Conservation (phyloP, 2,329 filamentous ascomycete species). For the Hymenoscyphus infarciens region DNA sequence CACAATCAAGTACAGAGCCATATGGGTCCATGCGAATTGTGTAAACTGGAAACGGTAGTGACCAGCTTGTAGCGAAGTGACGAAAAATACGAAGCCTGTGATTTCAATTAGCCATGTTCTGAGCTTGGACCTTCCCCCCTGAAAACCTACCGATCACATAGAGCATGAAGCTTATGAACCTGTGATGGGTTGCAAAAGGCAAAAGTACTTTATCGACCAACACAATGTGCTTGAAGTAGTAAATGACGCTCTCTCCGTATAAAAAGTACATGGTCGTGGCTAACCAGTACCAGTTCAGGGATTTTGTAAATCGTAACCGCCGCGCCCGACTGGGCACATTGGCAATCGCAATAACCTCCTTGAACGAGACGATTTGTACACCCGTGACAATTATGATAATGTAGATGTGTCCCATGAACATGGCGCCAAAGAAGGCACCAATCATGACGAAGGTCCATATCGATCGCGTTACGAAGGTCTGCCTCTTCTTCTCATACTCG, state of each 20-base stretch:
- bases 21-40: conserved; percentile 98
- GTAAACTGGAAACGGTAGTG: conserved; percentile 99
- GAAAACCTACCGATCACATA: conserved; percentile 81
- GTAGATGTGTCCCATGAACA: conserved; percentile 97
- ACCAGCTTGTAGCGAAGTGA: conserved; percentile 87
- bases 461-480: conserved; percentile 92
- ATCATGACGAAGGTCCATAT: conserved; percentile 99
- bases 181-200: conserved; percentile 92
- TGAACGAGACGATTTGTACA: conserved; percentile 95
- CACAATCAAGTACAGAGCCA: conserved; percentile 96
- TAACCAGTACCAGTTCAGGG: conserved; percentile 98
- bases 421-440: conserved; percentile 79
- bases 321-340: conserved; percentile 90
- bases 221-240: conserved; percentile 99
- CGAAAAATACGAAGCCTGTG: conserved; percentile 94
- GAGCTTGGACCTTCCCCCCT: neutral
- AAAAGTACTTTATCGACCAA: conserved; percentile 90
- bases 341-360: conserved; percentile 97
- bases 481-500: conserved; percentile 98
- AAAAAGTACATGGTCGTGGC: conserved; percentile 99
- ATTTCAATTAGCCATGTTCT: conserved; percentile 24
- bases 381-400: conserved; percentile 90
- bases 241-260: conserved; percentile 98
- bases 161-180: conserved; percentile 97
- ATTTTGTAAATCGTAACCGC: conserved; percentile 90